phyloP scores from a whole-genome alignment of 208 protist genomes.

The Acanthamoeba divionensis region DNA sequence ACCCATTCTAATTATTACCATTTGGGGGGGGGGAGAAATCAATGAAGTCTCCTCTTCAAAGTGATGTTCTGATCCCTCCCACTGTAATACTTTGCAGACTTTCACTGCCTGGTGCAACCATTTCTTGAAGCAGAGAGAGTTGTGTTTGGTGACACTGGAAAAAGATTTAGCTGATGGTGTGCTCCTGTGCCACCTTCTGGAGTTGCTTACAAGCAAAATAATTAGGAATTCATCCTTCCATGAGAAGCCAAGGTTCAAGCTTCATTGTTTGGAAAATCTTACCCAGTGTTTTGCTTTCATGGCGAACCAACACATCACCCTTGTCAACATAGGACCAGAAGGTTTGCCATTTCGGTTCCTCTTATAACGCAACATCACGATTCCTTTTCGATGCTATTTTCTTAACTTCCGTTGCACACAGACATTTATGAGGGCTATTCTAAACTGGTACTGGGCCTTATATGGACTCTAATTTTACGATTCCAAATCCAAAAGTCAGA shows the following conservation, averaged over 20 bases:
- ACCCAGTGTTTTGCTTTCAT: conserved; percentile 40
- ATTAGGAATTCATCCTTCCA: background rate
- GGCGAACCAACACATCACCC: conserved; percentile 1
- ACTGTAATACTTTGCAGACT: background rate
- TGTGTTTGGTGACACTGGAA: conserved; percentile 9
- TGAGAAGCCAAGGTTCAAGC: background rate
- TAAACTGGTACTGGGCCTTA: conserved; percentile 35
- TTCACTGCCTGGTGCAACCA: conserved; percentile 47
- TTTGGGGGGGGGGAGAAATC: background rate
- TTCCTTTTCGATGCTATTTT: background rate
- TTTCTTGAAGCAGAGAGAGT: background rate
- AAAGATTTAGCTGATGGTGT: conserved; percentile 8
- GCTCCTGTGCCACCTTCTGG: conserved; percentile 16
- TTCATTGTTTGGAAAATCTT: conserved; percentile 44
- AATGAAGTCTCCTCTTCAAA: background rate
- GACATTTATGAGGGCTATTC: conserved; percentile 22
- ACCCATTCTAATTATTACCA: background rate
- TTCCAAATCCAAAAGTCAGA: conserved; percentile 35
- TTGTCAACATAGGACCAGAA: conserved; percentile 44
- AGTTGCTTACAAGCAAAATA: conserved; percentile 9
- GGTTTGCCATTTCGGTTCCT: background rate
- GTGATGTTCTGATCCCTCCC: background rate
- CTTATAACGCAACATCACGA: background rate
- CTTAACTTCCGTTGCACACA: background rate
- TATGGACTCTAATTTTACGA: conserved; percentile 50